A percentile compares a stretch with the other conserved stretches of the same genome.
These are phyloP conservation scores for Plasmodium blacklocki DNA, from an alignment of 169 alveolate genomes.

Conservation along the genomic window DNA sequence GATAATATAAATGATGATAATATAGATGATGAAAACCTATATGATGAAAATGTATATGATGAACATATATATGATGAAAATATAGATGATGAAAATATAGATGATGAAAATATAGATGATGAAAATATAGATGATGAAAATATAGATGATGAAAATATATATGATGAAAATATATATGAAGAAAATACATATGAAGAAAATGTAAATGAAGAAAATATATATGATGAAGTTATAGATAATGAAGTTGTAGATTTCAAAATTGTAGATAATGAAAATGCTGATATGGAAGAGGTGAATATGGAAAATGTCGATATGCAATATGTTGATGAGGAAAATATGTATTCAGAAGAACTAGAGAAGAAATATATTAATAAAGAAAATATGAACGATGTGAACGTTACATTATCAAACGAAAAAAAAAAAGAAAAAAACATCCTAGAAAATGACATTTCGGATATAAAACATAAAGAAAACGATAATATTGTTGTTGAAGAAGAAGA, in stretches of 20 bases:
- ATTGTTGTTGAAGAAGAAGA: slow-evolving; percentile 23
- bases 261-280: slow-evolving; percentile 16
- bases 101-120: slow-evolving; percentile 22
- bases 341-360: slow-evolving; percentile 7
- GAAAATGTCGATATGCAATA: slow-evolving; percentile 2
- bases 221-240: slow-evolving; percentile 8
- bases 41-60: neutral
- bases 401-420: neutral
- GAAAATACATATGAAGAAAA: slow-evolving; percentile 4
- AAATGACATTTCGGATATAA: neutral
- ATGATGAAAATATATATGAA: neutral
- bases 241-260: neutral
- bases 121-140: slow-evolving; percentile 1
- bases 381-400: neutral
- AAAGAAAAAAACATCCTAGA: neutral
- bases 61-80: slow-evolving; percentile 1
- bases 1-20: neutral
- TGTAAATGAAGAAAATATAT: slow-evolving; percentile 11
- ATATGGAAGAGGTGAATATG: slow-evolving; percentile 10
- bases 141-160: neutral
- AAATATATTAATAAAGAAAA: slow-evolving; percentile 1
- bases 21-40: neutral
- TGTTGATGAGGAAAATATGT: slow-evolving; percentile 5
- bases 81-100: slow-evolving; percentile 6
- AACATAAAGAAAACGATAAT: neutral